phyloP scores from a whole-genome alignment of 441 rosid species.

The Macaranga tanarius region DNA sequence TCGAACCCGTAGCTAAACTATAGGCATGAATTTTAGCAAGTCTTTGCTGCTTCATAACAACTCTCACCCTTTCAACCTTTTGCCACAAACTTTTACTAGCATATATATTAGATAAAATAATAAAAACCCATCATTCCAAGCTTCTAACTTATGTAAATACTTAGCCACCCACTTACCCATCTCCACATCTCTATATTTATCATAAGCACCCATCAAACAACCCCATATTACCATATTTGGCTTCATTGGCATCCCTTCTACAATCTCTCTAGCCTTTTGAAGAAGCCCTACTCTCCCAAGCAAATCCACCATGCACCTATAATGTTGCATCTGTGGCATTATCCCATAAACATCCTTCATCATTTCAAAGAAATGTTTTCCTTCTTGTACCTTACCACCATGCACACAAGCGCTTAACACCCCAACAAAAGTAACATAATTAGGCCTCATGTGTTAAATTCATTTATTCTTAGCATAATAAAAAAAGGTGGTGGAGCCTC shows the following conservation, averaged over 20 bases:
- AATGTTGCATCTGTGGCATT: conserved; percentile 56
- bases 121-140: conserved; percentile 83
- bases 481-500: no score
- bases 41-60: conserved; percentile 51
- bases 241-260: conserved; percentile 77
- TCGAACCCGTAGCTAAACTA: conserved; percentile 45
- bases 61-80: conserved; percentile 72
- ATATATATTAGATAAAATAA: conserved; percentile 78
- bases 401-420: conserved; percentile 82
- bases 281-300: conserved; percentile 68
- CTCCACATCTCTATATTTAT: conserved; percentile 66
- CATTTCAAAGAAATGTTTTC: conserved; percentile 49
- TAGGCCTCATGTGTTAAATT: no score
- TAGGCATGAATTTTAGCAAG: conserved; percentile 66
- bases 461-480: no score
- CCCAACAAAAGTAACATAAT: conserved; percentile 69
- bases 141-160: conserved; percentile 64
- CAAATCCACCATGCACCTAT: conserved; percentile 81
- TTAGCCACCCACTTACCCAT: conserved; percentile 82
- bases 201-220: conserved; percentile 87
- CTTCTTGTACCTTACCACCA: conserved; percentile 73
- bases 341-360: conserved; percentile 54
- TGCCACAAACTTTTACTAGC: conserved; percentile 69
- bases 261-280: conserved; percentile 58
- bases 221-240: conserved; percentile 76